These are phyloP conservation scores for Cicer yamashitae DNA, from an alignment of 306 rosid genomes.

Conservation along the genomic window DNA sequence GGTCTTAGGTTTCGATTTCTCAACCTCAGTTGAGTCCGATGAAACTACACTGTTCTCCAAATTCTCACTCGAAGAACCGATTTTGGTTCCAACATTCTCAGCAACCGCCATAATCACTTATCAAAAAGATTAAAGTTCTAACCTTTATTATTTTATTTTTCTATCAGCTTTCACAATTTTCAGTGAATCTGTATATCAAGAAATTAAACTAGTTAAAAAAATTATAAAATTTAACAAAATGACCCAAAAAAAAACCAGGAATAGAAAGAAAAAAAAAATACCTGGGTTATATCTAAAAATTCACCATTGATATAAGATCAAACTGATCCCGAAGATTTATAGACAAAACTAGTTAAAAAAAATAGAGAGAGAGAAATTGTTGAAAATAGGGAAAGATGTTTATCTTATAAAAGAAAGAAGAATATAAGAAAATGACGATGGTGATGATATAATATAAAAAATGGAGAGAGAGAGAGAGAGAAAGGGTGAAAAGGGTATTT, in stretches of 20 bases:
- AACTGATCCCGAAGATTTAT: constrained; percentile 58
- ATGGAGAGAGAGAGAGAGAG: not conserved
- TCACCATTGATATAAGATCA: constrained; percentile 52
- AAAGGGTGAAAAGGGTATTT: constrained; percentile 50
- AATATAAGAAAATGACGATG: constrained; percentile 33
- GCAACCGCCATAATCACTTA: constrained; percentile 81
- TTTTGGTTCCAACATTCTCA: constrained; percentile 74
- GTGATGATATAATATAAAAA: constrained; percentile 37
- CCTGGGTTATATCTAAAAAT: constrained; percentile 60
- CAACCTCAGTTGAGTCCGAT: constrained; percentile 62
- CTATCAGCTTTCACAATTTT: constrained; percentile 36
- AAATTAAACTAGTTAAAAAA: not conserved
- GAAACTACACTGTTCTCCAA: constrained; percentile 62
- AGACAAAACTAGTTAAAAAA: constrained; percentile 39
- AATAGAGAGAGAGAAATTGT: constrained; percentile 2
- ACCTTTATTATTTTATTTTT: constrained; percentile 1
- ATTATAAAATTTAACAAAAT: not conserved
- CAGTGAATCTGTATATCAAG: constrained; percentile 37
- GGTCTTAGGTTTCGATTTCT: constrained; percentile 63
- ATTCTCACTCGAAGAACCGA: constrained; percentile 56
- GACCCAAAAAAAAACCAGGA: constrained; percentile 7
- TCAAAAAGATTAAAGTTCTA: constrained; percentile 30
- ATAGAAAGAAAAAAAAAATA: constrained; percentile 24
- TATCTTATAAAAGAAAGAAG: constrained; percentile 42
- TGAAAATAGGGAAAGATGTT: constrained; percentile 39